phyloP scores from a whole-genome alignment of 148 eudicot genomes.

The Chenopodium berlandieri region DNA sequence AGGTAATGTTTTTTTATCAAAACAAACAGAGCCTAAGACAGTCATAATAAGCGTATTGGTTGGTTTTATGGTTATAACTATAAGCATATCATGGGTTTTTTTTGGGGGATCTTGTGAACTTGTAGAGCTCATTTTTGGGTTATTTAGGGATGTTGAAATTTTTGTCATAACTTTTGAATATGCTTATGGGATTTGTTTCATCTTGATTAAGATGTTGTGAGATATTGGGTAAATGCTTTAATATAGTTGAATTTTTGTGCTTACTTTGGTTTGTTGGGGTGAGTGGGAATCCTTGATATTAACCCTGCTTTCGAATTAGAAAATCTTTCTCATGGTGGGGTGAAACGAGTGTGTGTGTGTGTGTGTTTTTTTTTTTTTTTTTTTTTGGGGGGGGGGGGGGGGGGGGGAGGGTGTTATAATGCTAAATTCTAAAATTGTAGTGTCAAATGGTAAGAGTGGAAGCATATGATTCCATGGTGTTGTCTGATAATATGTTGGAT shows the following conservation, averaged over 20 bases:
- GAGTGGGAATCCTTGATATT: not conserved
- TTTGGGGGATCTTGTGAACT: not conserved
- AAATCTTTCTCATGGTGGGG: not conserved
- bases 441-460: not conserved
- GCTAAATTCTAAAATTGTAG: not conserved
- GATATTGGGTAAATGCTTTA: not conserved
- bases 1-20: no score
- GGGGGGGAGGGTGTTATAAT: not conserved
- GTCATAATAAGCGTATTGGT: not conserved
- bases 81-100: not conserved
- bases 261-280: not conserved
- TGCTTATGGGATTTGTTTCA: not conserved
- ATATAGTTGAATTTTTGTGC: not conserved
- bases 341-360: not conserved
- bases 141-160: not conserved
- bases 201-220: constrained; percentile 1
- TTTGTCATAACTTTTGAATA: no score
- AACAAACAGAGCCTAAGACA: no score
- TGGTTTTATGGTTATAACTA: no score
- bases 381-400: no score
- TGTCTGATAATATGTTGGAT: not conserved
- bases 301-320: no score
- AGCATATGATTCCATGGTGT: not conserved
- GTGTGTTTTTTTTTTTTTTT: no score
- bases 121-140: not conserved